Evolutionary conservation across 441 rosid species (phyloP).

Genomic region (Populus hybrid): DNA sequence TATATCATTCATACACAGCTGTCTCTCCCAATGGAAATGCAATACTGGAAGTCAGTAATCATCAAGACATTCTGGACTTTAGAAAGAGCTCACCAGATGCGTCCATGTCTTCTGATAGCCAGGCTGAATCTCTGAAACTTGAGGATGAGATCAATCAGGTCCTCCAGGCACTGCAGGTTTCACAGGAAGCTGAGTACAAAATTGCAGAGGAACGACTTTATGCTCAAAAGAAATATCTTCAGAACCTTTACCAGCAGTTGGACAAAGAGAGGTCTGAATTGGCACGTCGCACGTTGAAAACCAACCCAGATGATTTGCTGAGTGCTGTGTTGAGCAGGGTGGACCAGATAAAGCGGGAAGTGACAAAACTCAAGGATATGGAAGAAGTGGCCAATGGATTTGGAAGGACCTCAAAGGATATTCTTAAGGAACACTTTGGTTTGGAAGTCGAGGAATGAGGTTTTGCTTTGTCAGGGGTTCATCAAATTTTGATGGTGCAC

Average conservation of each 20-base stretch:
- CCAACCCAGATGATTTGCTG: conserved; percentile 29
- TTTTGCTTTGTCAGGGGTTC: neutral
- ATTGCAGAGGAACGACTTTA: conserved; percentile 60
- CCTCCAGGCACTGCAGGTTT: conserved; percentile 48
- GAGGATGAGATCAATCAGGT: conserved; percentile 56
- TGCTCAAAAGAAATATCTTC: conserved; percentile 58
- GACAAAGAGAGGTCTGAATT: conserved; percentile 58
- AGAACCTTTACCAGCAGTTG: conserved; percentile 55
- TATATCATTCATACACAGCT: conserved; percentile 26
- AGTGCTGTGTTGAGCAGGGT: conserved; percentile 39
- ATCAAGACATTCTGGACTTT: conserved; percentile 27
- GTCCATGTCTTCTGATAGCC: conserved; percentile 41
- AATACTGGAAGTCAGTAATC: conserved; percentile 22
- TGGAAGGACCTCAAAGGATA: conserved; percentile 53
- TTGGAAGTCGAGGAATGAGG: conserved; percentile 38
- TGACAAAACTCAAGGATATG: conserved; percentile 62
- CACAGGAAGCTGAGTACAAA: conserved; percentile 64
- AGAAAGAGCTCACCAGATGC: conserved; percentile 14
- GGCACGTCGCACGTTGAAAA: conserved; percentile 23
- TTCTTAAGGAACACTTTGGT: conserved; percentile 53
- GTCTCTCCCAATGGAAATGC: conserved; percentile 30
- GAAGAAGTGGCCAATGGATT: conserved; percentile 73
- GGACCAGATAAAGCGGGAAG: conserved; percentile 59
- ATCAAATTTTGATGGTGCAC: conserved; percentile 3
- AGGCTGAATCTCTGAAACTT: conserved; percentile 48